phyloP scores from a whole-genome alignment of 306 rosid species.

The Trifolium subterraneum region DNA sequence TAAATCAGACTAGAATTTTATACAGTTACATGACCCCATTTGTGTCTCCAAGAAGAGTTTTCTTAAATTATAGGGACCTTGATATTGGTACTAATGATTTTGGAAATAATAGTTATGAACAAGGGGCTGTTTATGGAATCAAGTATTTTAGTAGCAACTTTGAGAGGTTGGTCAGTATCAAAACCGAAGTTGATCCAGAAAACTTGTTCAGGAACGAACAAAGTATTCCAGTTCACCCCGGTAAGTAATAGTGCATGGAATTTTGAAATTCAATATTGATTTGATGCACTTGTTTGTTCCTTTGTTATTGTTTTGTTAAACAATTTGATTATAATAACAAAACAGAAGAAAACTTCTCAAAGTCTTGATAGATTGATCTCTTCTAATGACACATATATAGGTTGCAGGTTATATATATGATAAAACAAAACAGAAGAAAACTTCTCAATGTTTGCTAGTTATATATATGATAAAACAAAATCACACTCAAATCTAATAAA shows the following conservation, averaged over 20 bases:
- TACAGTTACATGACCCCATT: slow-evolving; percentile 55
- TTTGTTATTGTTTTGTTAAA: background rate
- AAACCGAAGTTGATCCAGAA: slow-evolving; percentile 52
- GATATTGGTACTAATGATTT: slow-evolving; percentile 54
- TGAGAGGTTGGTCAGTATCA: slow-evolving; percentile 52
- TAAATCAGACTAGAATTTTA: slow-evolving; percentile 27
- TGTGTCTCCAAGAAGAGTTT: slow-evolving; percentile 60
- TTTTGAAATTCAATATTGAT: slow-evolving; percentile 20
- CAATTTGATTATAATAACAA: background rate
- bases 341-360: too few species aligned
- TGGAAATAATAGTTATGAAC: slow-evolving; percentile 44
- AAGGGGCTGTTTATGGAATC: slow-evolving; percentile 52
- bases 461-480: too few species aligned
- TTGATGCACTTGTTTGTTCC: slow-evolving; percentile 18
- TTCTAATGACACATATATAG: too few species aligned
- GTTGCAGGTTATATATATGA: too few species aligned
- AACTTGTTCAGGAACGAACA: slow-evolving; percentile 57
- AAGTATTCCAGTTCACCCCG: slow-evolving; percentile 46
- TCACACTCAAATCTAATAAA: too few species aligned
- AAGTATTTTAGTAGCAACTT: slow-evolving; percentile 50
- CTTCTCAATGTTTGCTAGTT: too few species aligned
- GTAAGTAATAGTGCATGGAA: slow-evolving; percentile 22
- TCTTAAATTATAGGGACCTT: slow-evolving; percentile 54
- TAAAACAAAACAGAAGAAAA: too few species aligned
- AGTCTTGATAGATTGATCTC: too few species aligned